These are phyloP conservation scores for Trichoderma gamsii DNA, from an alignment of 495 filamentous ascomycete genomes.

Conservation along the genomic window DNA sequence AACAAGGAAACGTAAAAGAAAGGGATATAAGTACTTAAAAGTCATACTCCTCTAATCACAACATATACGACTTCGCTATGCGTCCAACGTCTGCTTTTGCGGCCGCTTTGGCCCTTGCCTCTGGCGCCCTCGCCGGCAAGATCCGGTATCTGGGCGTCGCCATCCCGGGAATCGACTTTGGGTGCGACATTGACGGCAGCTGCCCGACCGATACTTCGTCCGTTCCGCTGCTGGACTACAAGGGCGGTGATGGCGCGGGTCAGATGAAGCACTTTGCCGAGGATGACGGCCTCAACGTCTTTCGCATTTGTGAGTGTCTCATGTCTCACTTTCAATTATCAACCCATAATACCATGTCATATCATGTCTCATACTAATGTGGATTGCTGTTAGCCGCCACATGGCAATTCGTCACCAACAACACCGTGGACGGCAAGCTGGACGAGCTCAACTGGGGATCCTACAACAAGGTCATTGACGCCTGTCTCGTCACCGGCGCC, in stretches of 20 bases:
- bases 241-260: conserved; percentile 34
- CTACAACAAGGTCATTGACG: conserved; percentile 53
- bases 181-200: conserved; percentile 42
- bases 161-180: conserved; percentile 46
- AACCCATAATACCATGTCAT: too few relatives aligned
- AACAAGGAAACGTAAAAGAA: too few relatives aligned
- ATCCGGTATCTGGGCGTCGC: conserved; percentile 30
- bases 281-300: conserved; percentile 44
- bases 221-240: conserved; percentile 28
- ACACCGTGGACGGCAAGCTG: conserved; percentile 36
- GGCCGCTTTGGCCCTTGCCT: neutral
- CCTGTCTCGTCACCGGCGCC: conserved; percentile 50
- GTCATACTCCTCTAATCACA: neutral
- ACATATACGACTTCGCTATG: neutral
- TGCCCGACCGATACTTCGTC: conserved; percentile 29
- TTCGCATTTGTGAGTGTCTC: conserved; percentile 42
- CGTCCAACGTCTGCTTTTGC: neutral
- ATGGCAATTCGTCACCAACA: conserved; percentile 49
- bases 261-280: conserved; percentile 50
- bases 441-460: conserved; percentile 41
- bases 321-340: neutral
- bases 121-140: neutral
- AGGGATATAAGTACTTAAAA: too few relatives aligned
- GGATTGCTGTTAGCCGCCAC: conserved; percentile 33
- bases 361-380: conserved; percentile 13